Conservation (phyloP, 805 yeast genomes). For the Barnettozyma sp. region DNA sequence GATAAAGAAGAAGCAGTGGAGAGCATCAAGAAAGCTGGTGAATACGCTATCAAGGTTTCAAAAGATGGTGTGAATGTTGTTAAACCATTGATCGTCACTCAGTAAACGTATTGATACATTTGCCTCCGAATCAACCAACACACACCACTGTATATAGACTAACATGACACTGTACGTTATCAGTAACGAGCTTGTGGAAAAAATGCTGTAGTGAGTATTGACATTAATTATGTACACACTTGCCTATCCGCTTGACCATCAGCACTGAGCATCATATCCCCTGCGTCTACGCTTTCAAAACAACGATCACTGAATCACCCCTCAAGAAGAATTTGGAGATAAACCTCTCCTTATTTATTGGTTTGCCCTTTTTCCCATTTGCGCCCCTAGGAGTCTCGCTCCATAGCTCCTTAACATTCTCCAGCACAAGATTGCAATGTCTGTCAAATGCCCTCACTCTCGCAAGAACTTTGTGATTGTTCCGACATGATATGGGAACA, state of each 20-base stretch:
- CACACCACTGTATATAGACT: conserved; percentile 3
- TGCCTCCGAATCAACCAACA: not conserved
- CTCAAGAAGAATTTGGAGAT: conserved; percentile 84
- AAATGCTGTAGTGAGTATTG: no score
- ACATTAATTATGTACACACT: no score
- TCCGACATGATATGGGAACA: conserved; percentile 82
- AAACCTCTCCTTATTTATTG: conserved; percentile 66
- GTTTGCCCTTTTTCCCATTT: conserved; percentile 66
- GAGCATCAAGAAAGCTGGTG: conserved; percentile 14
- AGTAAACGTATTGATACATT: not conserved
- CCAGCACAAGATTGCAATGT: conserved; percentile 89
- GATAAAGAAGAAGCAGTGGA: conserved; percentile 7
- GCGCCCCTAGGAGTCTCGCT: conserved; percentile 52
- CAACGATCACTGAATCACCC: conserved; percentile 91
- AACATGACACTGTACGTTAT: not conserved
- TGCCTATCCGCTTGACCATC: no score
- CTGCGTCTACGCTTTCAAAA: conserved; percentile 46
- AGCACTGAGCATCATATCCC: no score
- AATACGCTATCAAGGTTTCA: conserved; percentile 15
- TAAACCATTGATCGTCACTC: conserved; percentile 15
- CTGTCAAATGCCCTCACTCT: conserved; percentile 92
- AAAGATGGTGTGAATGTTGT: conserved; percentile 13
- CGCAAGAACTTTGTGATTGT: conserved; percentile 86
- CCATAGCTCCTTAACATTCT: conserved; percentile 86
- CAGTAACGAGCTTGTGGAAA: no score